Evolutionary conservation across 768 basidiomycete genomes (phyloP), one percentile per base, ranked within the genome.

Genomic region (Xanthoconium purpureum): DNA sequence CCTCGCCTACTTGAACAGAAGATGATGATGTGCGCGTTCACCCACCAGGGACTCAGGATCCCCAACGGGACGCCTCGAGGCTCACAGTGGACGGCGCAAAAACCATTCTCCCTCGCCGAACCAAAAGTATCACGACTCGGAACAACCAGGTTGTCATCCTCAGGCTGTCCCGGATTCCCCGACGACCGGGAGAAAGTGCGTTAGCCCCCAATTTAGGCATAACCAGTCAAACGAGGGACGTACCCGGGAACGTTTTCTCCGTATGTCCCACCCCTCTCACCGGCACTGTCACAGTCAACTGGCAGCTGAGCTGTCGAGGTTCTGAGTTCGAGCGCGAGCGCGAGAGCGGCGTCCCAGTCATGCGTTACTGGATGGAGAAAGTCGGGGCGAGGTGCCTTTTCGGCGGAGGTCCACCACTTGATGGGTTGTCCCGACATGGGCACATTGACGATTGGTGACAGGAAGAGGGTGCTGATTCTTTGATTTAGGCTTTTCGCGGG

Each of bases 141-240:
- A 45, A n/a, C 20, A 33, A 50, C 29, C 28, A 20, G 12, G 13
- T 24, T 24, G 24, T 24, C 18, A 55, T 24, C 32, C 33, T 35
- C 30, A 9, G 15, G 35, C 30, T 13, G 24, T 24, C 24, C 24
- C 24, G 4, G 30, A 5, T 3, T 33, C 13, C 47, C 56, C 58
- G 57, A 44, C 50, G 37, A 46, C 9, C 28, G 35, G 20, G 35
- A 5, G 28, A 38, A 44, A 48, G 17, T 30, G 9, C 32, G 53
- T 56, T 61, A 60, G 50, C 47, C 35, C 59, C 30, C 18, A 18
- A 61, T 43, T 56, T 56, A 20, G 59, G 62, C 54, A 57, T 48
- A 38, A 35, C 50, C 15, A 14, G 11, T 35, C 11, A 33, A 48
- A 38, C 38, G 24, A 24, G 24, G 4, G 24, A 24, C 24, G 24